Base-by-base conservation (phyloP, 1,139 yeast genomes). In the Blastobotrys elegans region DNA sequence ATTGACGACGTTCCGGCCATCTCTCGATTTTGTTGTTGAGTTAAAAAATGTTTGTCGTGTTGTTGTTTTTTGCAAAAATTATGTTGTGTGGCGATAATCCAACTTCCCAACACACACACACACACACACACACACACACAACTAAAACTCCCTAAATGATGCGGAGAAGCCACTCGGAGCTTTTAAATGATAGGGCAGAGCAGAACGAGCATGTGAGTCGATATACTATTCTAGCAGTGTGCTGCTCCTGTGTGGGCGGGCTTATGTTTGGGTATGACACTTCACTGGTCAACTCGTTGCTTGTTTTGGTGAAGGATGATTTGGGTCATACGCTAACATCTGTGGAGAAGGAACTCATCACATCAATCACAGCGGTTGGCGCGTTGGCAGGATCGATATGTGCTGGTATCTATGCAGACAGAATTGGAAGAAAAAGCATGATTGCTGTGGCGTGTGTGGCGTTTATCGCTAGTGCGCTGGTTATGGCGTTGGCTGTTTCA, bases 301-400 rank as follows among this genome's bases (percentile, higher is more conserved):
- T 74, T 37, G 57, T 71, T 16, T 58, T 69, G 47, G 43, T 73
- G 13, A 67, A 64, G 17, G 63, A 66, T 4, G 59, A 60, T 35
- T 49, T 69, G 31, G 60, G 65, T 1, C 56, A 56, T n/a, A 40
- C 53, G 2, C 47, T 54, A 16, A 56, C 64, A 0, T 58, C 65
- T 22, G 56, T 56, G 38, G 64, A 71, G 40, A 67, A 65, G 48
- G 77, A 72, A 50, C 39, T 70, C 1, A 64, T 74, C 20, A 72
- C 77, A 1, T 67, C 76, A 1, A 60, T 70, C 2, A 72, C 77
- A 0, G 63, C 73, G 16, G 50, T 70, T 6, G 74, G 75, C 0
- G 74, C 76, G 1, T 58, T 74, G 17, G 33, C 70, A 7, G 78
- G 77, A 0, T 69, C 76, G 2, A 36, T 72, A 1, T 30, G 59